phyloP scores from a whole-genome alignment of 2,329 filamentous ascomycete genomes.

The Cercospora sp. region DNA sequence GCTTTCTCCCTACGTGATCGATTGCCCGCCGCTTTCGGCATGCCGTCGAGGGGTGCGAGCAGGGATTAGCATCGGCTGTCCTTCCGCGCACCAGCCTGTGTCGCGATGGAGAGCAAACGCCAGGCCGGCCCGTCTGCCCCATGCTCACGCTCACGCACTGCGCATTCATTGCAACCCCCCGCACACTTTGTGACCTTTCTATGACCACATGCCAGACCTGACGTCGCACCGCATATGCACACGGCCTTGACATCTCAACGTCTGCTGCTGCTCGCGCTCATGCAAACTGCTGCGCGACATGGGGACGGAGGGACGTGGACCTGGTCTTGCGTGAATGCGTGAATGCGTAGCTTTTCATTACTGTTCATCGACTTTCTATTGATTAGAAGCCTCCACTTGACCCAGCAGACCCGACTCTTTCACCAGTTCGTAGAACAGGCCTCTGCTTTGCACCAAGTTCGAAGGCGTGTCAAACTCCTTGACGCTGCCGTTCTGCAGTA shows the following conservation, averaged over 20 bases:
- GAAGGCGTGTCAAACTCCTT: constrained; percentile 88
- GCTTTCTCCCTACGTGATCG: neutral
- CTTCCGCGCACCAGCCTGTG: neutral
- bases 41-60: neutral
- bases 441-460: constrained; percentile 71
- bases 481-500: constrained; percentile 86
- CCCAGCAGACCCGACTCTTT: constrained; percentile 80
- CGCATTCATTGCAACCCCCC: neutral
- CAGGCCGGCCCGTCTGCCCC: neutral
- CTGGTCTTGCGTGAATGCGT: neutral
- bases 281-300: neutral
- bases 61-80: constrained; percentile 7
- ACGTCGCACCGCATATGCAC: constrained; percentile 4
- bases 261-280: neutral
- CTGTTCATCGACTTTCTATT: neutral
- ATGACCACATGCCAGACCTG: constrained; percentile 9
- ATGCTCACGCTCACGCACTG: constrained; percentile 4
- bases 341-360: neutral
- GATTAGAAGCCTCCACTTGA: constrained; percentile 31
- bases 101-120: neutral
- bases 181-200: neutral
- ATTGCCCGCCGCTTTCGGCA: neutral
- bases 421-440: constrained; percentile 85
- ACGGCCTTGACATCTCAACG: constrained; percentile 17
- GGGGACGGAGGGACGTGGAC: neutral